Base-by-base conservation (phyloP, 2,329 filamentous ascomycete genomes). In the Pochonia chlamydosporia region DNA sequence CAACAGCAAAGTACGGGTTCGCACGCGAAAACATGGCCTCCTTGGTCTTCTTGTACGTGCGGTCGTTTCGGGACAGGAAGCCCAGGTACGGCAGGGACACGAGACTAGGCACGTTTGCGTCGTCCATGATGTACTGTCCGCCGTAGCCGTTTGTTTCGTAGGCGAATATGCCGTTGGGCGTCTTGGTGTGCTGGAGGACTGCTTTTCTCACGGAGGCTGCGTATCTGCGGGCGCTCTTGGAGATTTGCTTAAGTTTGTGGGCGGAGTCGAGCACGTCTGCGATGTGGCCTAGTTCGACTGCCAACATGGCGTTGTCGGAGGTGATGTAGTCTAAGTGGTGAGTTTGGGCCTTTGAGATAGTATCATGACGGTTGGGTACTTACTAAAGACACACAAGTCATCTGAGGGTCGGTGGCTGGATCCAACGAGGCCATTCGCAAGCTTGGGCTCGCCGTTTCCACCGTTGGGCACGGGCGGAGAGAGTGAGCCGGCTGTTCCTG, bases 331-430 rank as follows among this genome's bases (percentile, higher is more conserved):
- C 61, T 14, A 72, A 20, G 6, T 3, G 3, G n/a, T n/a, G n/a
- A n/a, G n/a, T n/a, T n/a, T n/a, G 10, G 2, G 28, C 20, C 3
- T 1, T 16, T 8, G 9, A 5, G 8, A 7, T 13, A 24, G 5
- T 16, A 24, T 11, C 5, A 10, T 31, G 5, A 14, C 3, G 21
- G 18, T 4, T 24, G 7, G 35, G 2, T 10, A 51, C 56, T 43
- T 39, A 59, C 56, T 57, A 53, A 89, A 82, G 44, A 88, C 89
- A 2, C 85, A 88, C 7, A 88, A 81, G 62, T 95, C 89, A 63
- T 95, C 89, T 47, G 85, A 89, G 0, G 89, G 89, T 1, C 89
- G 78, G 69, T 93, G 93, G 1, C 87, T 87, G 44, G 84, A 88
- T 46, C 88, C 80, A 40, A 93, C 79, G 47, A 95, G 77, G 0